Conservation (phyloP, 2,329 filamentous ascomycete genomes). For the Aureobasidium mangrovei region DNA sequence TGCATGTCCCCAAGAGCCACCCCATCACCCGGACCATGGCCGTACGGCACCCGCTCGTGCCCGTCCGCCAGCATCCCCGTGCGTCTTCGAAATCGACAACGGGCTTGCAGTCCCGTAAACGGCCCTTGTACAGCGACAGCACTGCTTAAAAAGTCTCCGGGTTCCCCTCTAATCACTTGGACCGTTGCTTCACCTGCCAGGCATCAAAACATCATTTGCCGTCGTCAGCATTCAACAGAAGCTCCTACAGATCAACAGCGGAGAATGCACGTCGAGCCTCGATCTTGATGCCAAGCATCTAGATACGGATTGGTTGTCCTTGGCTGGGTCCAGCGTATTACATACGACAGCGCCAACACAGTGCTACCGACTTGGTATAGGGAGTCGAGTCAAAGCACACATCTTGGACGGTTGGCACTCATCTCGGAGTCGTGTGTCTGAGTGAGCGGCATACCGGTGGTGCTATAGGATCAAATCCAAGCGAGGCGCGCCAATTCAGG, state of each 20-base stretch:
- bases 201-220: conserved; percentile 13
- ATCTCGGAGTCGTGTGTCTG: not conserved
- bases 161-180: not conserved
- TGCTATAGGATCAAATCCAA: not conserved
- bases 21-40: not conserved
- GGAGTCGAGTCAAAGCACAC: not conserved
- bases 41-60: too few species aligned
- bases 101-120: conserved; percentile 12
- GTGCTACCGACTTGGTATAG: conserved; percentile 4
- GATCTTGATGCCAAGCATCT: conserved; percentile 4
- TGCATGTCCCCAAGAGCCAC: not conserved
- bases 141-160: conserved; percentile 8
- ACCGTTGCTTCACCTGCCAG: conserved; percentile 11
- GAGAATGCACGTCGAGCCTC: not conserved
- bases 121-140: conserved; percentile 11
- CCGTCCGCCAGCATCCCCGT: not conserved
- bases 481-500: not conserved
- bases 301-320: not conserved
- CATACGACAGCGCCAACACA: not conserved
- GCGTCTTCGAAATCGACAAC: conserved; percentile 7
- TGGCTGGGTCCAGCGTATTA: not conserved
- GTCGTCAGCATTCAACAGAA: not conserved
- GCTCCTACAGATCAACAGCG: not conserved
- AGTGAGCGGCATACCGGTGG: not conserved
- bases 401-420: conserved; percentile 2